Base-by-base conservation (phyloP, 495 filamentous ascomycete species). In the Daldinia grandis region DNA sequence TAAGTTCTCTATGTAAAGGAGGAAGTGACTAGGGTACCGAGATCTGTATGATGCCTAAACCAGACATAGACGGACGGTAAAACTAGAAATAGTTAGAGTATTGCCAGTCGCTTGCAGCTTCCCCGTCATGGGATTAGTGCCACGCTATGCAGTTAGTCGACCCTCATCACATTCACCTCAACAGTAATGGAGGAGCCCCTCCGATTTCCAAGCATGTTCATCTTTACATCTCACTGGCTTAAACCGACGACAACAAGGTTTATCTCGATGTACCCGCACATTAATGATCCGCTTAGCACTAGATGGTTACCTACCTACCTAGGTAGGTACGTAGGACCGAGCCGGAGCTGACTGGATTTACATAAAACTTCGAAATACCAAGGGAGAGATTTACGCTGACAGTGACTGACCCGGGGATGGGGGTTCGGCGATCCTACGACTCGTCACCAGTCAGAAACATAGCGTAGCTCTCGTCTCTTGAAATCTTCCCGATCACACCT, bases 401-500 rank as follows among this genome's bases (percentile, higher is more conserved):
- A 47, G 63, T 54, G 44, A 10, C 47, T 28, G 31, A 27, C 56
- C 40, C n/a, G 14, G 42, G 24, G 24, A 64, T 61, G 57, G 59
- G 37, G 40, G 37, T 12, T 53, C 19, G 42, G 40, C 33, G 37
- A 24, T 42, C 58, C 24, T 62, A 33, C 55, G 57, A 62, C 49
- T 35, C 25, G 51, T 65, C 33, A 42, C 25, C 40, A 59, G 62
- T 55, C 28, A 62, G 51, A 73, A 21, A 65, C 44, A 50, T 8
- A 28, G 14, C 30, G 6, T 35, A 21, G n/a, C 40, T 57, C 40
- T 27, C 55, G 61, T 42, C 30, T 58, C 58, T 19, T 14, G 14
- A 55, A 42, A 37, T 28, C 17, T 40, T 38, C 53, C 58, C 53
- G 56, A 58, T 54, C 61, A 69, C 50, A 59, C 65, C 44, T 59